These are phyloP conservation scores for Yamadazyma scolyti DNA, from an alignment of 805 yeast genomes.

Conservation along the genomic window DNA sequence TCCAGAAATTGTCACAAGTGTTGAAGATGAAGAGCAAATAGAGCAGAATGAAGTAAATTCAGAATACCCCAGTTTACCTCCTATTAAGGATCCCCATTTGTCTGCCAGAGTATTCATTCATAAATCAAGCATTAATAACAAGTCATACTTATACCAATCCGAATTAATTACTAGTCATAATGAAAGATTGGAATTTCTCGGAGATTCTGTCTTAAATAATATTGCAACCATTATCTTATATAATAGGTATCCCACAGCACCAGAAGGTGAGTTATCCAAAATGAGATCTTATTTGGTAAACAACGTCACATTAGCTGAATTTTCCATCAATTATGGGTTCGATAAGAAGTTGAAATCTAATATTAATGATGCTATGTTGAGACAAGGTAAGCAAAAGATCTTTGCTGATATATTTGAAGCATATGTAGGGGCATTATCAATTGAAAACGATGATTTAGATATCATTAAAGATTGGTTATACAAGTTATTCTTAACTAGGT, in stretches of 20 bases:
- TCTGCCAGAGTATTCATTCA: constrained; percentile 76
- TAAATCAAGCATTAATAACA: constrained; percentile 63
- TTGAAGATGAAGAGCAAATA: background rate
- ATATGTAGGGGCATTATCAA: constrained; percentile 78
- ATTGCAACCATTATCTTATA: constrained; percentile 69
- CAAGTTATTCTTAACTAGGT: constrained; percentile 46
- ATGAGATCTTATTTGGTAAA: constrained; percentile 69
- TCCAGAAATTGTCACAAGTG: constrained; percentile 1
- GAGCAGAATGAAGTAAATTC: no score
- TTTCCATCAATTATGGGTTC: constrained; percentile 67
- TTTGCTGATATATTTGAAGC: constrained; percentile 93
- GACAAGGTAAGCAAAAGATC: constrained; percentile 60
- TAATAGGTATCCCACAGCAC: constrained; percentile 59
- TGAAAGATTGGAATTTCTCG: constrained; percentile 86
- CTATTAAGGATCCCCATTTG: constrained; percentile 55
- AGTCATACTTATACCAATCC: constrained; percentile 49
- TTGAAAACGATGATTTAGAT: constrained; percentile 51
- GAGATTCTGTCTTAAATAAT: constrained; percentile 79
- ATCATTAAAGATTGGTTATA: constrained; percentile 56
- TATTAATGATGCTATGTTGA: constrained; percentile 42
- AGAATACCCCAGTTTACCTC: constrained; percentile 47
- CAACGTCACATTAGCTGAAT: constrained; percentile 66
- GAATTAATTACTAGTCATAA: constrained; percentile 67
- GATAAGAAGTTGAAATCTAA: constrained; percentile 52
- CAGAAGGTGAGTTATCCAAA: constrained; percentile 78